Base-by-base conservation (phyloP, 73 alveolate genomes). In the Symbiodinium pilosum region DNA sequence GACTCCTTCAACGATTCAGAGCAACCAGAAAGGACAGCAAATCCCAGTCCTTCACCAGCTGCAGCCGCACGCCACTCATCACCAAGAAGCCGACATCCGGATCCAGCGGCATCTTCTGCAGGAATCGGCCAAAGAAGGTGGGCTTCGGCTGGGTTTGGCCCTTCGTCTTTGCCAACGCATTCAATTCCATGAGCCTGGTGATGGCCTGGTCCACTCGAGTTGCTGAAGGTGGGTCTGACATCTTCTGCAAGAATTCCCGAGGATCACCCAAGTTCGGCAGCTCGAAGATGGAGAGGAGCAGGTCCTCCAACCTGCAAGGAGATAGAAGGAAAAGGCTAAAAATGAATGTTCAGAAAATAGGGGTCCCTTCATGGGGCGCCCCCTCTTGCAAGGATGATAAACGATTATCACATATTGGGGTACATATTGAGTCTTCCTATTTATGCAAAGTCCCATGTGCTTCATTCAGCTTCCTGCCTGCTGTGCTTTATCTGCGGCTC, bases 251-350 rank as follows among this genome's bases (percentile, higher is more conserved):
- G 71, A 88, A 88, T 43, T 88, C 95, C 18, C 95, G 95, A 21
- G 95, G 95, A 40, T 88, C 95, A 18, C 95, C 95, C 86, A 88
- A 69, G 86, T 88, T 88, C 41, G 95, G 95, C 95, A 88, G 43
- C 86, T 88, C 95, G 69, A 88, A 88, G 71, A 88, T 54, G 86
- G 95, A 59, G 8, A 88, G 43, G 38, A 88, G 69, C 69, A 88
- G 86, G 21, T 88, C 95, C 44, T 88, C 95, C 59, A 47, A 47
- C 59, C 59, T 47, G 59, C 59, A 14, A 9, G 59, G 59, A 47
- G 59, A 14, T n/a, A n/a, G n/a, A n/a, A n/a, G n/a, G n/a, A n/a
- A n/a, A n/a, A n/a, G n/a, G n/a, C n/a, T n/a, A n/a, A n/a, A n/a
- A n/a, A n/a, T n/a, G n/a, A n/a, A n/a, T n/a, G n/a, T n/a, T n/a